Evolutionary conservation across 345 rosid species (phyloP).

Genomic region (Reutealis trisperma): DNA sequence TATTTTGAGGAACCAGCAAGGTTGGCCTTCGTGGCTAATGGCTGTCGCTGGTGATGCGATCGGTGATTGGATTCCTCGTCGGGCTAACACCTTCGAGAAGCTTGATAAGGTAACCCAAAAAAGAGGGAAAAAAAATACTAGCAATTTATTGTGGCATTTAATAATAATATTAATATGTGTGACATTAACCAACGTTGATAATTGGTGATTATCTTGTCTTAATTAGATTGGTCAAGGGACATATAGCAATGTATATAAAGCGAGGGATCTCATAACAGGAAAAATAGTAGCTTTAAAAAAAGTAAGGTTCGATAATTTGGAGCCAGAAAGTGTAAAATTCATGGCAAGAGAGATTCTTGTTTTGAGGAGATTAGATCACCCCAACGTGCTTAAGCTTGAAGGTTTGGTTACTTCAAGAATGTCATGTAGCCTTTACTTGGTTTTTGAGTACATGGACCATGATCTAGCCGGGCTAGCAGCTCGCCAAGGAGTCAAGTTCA

Average conservation of each 20-base stretch:
- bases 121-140: no score
- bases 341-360: slow-evolving; percentile 98
- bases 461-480: slow-evolving; percentile 89
- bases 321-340: slow-evolving; percentile 88
- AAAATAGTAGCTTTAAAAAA: slow-evolving; percentile 93
- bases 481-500: slow-evolving; percentile 69
- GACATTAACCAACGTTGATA: background rate
- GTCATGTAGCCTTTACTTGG: slow-evolving; percentile 84
- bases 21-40: slow-evolving; percentile 87
- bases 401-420: slow-evolving; percentile 90
- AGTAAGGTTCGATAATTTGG: slow-evolving; percentile 89
- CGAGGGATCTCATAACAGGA: slow-evolving; percentile 72
- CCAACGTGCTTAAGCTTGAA: slow-evolving; percentile 82
- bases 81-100: slow-evolving; percentile 78
- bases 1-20: slow-evolving; percentile 40
- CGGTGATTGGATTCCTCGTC: slow-evolving; percentile 74
- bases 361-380: slow-evolving; percentile 68
- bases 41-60: slow-evolving; percentile 77
- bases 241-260: slow-evolving; percentile 93
- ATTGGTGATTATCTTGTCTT: background rate
- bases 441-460: slow-evolving; percentile 93
- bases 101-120: slow-evolving; percentile 62
- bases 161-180: background rate
- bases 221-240: slow-evolving; percentile 93
- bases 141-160: no score